Evolutionary conservation across 202 grass and related monocot species (phyloP).

Genomic region (Panicum virgatum): DNA sequence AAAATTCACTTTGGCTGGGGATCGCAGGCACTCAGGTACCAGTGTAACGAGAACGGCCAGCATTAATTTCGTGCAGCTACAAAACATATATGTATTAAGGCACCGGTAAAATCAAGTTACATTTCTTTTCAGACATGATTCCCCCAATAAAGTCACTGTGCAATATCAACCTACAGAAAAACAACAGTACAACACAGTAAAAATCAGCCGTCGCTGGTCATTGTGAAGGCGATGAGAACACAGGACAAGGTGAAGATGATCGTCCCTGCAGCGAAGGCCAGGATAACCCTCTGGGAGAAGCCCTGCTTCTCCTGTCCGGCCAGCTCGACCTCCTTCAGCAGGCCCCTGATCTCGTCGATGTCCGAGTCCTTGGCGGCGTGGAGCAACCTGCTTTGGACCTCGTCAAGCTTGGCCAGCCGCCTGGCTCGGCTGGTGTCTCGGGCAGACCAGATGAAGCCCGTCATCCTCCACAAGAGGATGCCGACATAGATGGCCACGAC

Average conservation of each 20-base stretch:
- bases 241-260: constrained; percentile 66
- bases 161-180: constrained; percentile 4
- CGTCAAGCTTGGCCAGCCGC: constrained; percentile 65
- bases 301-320: constrained; percentile 55
- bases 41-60: too few species aligned
- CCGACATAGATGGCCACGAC: constrained; percentile 84
- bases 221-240: constrained; percentile 67
- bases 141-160: background rate
- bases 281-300: constrained; percentile 56
- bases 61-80: background rate
- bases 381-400: constrained; percentile 57
- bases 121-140: constrained; percentile 5
- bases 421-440: constrained; percentile 41
- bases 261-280: constrained; percentile 53
- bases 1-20: background rate
- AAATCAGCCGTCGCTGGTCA: constrained; percentile 61
- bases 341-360: constrained; percentile 56
- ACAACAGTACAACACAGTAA: background rate
- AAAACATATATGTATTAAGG: background rate
- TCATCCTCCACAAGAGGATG: constrained; percentile 85
- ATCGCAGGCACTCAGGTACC: background rate
- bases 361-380: constrained; percentile 81
- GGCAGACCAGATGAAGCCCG: constrained; percentile 74
- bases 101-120: background rate
- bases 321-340: constrained; percentile 78